Evolutionary conservation across 169 alveolate species (phyloP), one percentile per base, ranked within the genome.

Genomic region (Neospora caninum): DNA sequence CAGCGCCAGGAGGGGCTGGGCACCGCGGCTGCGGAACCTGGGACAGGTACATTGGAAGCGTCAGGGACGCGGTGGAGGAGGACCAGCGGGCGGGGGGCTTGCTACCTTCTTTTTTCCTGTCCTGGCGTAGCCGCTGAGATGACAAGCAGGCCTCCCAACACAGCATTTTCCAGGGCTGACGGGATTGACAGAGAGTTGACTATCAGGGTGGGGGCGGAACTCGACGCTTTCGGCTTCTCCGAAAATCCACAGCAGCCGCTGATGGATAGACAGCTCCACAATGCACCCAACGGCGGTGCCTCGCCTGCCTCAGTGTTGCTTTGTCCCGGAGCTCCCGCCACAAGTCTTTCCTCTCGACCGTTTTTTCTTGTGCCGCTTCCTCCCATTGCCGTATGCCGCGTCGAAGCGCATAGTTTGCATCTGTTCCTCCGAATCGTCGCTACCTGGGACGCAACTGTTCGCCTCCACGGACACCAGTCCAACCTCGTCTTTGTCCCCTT

Each of bases 91-190:
- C 45, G 49, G 22, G 86, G 86, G 1, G 22, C 42, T 13, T 78
- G 86, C 86, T 78, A 78, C 42, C 86, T 78, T n/a, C 45, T 78
- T 18, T 10, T n/a, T 20, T 78, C 86, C 39, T 78, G 86, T n/a
- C 86, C 86, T n/a, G 86, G 86, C 1, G 45, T n/a, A 36, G 86
- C 86, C 9, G 39, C 42, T n/a, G 86, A 78, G n/a, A 36, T 78
- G 49, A n/a, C 45, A 0, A n/a, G 45, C 31, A 78, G 86, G n/a
- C 86, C 86, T n/a, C 86, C 86, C 27, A 78, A 78, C 45, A 78
- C 86, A 18, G 43, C 41, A 16, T 38, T 78, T 20, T 13, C 86
- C 86, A 78, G 86, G 86, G 86, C 86, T 20, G 86, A 78, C 45
- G 86, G 43, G 49, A 78, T 78, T 16, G 45, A 38, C 86, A 78